Evolutionary conservation across 2,329 filamentous ascomycete genomes (phyloP), one percentile per base, ranked within the genome.

Genomic region (Neonectria ditissima): DNA sequence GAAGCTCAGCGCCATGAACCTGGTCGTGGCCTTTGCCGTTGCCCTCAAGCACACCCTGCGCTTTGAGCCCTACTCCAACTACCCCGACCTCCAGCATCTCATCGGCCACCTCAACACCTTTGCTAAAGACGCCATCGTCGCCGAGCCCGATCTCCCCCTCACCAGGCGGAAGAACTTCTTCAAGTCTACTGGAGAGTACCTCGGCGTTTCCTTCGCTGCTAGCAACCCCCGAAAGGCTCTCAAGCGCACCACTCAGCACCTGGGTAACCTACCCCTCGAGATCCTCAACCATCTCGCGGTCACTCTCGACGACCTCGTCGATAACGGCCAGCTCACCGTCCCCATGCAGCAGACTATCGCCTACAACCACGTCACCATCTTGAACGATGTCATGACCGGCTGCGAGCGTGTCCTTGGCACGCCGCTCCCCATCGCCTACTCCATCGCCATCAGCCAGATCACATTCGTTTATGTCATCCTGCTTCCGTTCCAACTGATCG

Each of bases 221-320:
- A 91, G 89, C 55, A 96, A 96, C 79, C 93, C 93, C 0, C 86
- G 91, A 61, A 94, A 94, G 80, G 79, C 86, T 48, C 83, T 96
- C 78, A 96, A 96, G 84, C 85, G 86, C 45, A 87, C 91, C 14
- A 86, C 87, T 66, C 87, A 86, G 69, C 92, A 92, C 1, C 84
- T 95, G 13, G 93, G 93, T 58, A 94, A 97, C 76, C 83, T 95
- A n/a, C 93, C 93, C 0, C 83, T 95, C 9, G 93, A 97, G 76
- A 92, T 96, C 56, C 82, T 96, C 30, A 91, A 86, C 74, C 90
- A 95, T 75, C 78, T 96, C 5, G 87, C 87, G 20, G 80, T 88
- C 24, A 91, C 91, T 66, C 79, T 92, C 32, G 89, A 93, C 69
- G 83, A 84, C 54, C 80, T 89, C 65, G 82, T 90, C 52, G 75